Evolutionary conservation across 2,329 filamentous ascomycete genomes (phyloP).

Genomic region (Epichloe glyceriae): DNA sequence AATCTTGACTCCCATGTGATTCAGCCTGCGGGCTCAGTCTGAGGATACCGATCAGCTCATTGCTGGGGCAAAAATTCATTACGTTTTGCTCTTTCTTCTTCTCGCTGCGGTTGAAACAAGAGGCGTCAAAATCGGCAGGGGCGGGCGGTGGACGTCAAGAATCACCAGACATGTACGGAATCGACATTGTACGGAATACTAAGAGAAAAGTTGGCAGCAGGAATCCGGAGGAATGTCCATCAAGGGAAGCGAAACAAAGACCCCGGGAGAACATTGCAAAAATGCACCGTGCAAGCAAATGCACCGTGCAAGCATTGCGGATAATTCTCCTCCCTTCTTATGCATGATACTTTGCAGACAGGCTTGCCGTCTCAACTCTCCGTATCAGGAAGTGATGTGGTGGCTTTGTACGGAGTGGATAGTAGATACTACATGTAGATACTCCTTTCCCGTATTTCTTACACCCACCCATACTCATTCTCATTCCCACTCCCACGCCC

Average conservation of each 20-base stretch:
- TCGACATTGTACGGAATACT: too few species aligned
- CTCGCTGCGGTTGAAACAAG: neutral
- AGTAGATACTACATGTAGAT: too few species aligned
- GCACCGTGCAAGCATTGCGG: neutral
- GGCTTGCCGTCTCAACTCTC: neutral
- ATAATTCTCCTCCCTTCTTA: too few species aligned
- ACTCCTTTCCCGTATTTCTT: neutral
- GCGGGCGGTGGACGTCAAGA: neutral
- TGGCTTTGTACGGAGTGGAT: neutral
- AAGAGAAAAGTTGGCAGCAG: too few species aligned
- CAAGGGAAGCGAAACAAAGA: too few species aligned
- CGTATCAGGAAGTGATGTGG: slow-evolving; percentile 1
- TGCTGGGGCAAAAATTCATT: too few species aligned
- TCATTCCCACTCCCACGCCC: neutral
- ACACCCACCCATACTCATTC: neutral
- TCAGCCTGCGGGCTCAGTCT: neutral
- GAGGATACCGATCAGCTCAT: too few species aligned
- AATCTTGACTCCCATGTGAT: too few species aligned
- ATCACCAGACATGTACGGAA: neutral
- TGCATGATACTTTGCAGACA: neutral
- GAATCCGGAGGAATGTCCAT: too few species aligned
- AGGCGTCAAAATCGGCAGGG: neutral
- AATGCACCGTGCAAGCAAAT: neutral
- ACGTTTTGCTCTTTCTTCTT: too few species aligned
- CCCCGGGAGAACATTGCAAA: too few species aligned